phyloP scores from a whole-genome alignment of 2,329 filamentous ascomycete species.

The Tolypocladium pustulatum region DNA sequence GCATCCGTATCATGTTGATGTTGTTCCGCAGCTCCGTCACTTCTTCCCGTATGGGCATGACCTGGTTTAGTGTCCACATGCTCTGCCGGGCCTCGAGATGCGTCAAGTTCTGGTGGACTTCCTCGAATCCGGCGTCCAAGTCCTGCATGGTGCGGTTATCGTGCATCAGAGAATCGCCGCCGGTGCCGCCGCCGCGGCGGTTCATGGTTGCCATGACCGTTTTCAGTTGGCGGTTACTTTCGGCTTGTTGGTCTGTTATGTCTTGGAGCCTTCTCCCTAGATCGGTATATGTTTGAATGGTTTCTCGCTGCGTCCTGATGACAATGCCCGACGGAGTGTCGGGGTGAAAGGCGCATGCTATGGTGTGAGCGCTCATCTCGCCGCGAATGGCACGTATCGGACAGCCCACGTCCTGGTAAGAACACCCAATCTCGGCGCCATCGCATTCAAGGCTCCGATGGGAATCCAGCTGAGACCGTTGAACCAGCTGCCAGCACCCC shows the following conservation, averaged over 20 bases:
- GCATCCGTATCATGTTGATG: conserved; percentile 47
- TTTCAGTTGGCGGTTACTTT: conserved; percentile 19
- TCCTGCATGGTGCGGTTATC: conserved; percentile 35
- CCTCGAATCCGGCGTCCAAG: conserved; percentile 36
- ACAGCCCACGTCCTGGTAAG: conserved; percentile 25
- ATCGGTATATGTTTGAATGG: conserved; percentile 32
- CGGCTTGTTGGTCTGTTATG: conserved; percentile 21
- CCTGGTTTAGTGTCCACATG: conserved; percentile 51
- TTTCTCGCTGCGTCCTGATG: conserved; percentile 33
- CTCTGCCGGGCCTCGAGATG: conserved; percentile 50
- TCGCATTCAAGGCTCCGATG: conserved; percentile 40
- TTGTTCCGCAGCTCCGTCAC: conserved; percentile 49
- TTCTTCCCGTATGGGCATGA: conserved; percentile 51
- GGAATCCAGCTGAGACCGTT: conserved; percentile 31
- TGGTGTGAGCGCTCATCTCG: conserved; percentile 32
- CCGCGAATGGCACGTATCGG: conserved; percentile 21
- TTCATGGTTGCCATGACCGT: conserved; percentile 29
- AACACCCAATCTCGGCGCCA: conserved; percentile 39
- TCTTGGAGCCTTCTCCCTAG: conserved; percentile 23
- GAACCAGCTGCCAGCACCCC: conserved; percentile 34
- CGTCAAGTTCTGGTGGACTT: conserved; percentile 44
- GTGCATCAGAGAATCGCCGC: conserved; percentile 32
- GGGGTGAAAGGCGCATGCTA: conserved; percentile 39
- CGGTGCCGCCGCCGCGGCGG: conserved; percentile 13
- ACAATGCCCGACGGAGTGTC: conserved; percentile 40